Conservation (phyloP, 2,329 filamentous ascomycete genomes). For the Hymenoscyphus albidus region DNA sequence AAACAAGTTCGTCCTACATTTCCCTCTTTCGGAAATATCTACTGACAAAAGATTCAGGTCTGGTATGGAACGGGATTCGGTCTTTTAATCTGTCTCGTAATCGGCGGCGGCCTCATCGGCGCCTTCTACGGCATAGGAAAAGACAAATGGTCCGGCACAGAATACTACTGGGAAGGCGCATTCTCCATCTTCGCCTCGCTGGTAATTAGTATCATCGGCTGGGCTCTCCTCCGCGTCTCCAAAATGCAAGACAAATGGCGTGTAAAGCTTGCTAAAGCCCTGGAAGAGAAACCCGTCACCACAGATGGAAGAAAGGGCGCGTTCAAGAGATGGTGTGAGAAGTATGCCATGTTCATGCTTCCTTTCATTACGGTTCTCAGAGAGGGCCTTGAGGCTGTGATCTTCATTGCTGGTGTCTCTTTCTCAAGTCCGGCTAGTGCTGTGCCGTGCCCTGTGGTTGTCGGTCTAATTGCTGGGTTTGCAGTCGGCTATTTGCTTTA, state of each 20-base stretch:
- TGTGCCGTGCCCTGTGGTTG: slow-evolving; percentile 72
- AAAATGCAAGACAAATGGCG: slow-evolving; percentile 87
- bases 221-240: slow-evolving; percentile 72
- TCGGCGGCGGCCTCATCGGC: slow-evolving; percentile 59
- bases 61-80: slow-evolving; percentile 54
- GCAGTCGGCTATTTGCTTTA: slow-evolving; percentile 73
- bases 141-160: slow-evolving; percentile 62
- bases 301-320: slow-evolving; percentile 38
- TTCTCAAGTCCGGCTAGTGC: slow-evolving; percentile 70
- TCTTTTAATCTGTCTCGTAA: slow-evolving; percentile 52
- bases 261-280: slow-evolving; percentile 69
- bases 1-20: slow-evolving; percentile 43
- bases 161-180: slow-evolving; percentile 77
- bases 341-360: slow-evolving; percentile 81
- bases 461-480: slow-evolving; percentile 64
- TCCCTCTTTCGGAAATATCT: neutral
- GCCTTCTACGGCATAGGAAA: slow-evolving; percentile 62
- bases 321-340: slow-evolving; percentile 64
- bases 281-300: slow-evolving; percentile 50
- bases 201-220: slow-evolving; percentile 80
- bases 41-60: slow-evolving; percentile 40
- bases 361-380: slow-evolving; percentile 85
- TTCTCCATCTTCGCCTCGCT: slow-evolving; percentile 71
- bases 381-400: slow-evolving; percentile 80
- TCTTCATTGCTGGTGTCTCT: slow-evolving; percentile 82